Evolutionary conservation across 805 yeast genomes (phyloP).

Genomic region (Metschnikowia noctiluminum): DNA sequence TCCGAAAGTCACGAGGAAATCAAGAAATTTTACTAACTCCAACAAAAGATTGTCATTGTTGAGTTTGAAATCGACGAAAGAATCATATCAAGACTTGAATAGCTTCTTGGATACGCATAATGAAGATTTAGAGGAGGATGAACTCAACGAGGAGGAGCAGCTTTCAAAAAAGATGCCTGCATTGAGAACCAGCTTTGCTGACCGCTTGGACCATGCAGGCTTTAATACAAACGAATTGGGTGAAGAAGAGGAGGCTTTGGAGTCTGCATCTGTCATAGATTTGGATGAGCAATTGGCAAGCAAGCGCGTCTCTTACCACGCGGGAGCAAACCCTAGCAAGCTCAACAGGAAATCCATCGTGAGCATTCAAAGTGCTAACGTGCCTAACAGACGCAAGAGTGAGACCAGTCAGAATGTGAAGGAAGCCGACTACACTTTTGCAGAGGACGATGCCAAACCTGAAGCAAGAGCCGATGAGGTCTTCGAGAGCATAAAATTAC

Average conservation of each 20-base stretch:
- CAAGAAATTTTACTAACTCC: conserved; percentile 57
- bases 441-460: conserved; percentile 12
- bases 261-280: conserved; percentile 39
- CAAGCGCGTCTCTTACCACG: conserved; percentile 39
- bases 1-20: conserved; percentile 69
- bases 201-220: conserved; percentile 38
- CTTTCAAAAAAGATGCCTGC: conserved; percentile 14
- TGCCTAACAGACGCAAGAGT: background rate
- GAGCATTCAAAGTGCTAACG: conserved; percentile 18
- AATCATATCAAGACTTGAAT: conserved; percentile 59
- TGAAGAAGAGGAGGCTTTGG: conserved; percentile 32
- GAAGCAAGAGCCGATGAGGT: conserved; percentile 18
- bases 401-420: conserved; percentile 14
- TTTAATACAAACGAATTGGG: conserved; percentile 20
- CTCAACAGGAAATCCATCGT: conserved; percentile 20
- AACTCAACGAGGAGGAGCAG: conserved; percentile 22
- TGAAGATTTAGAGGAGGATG: conserved; percentile 20
- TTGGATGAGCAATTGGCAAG: conserved; percentile 38
- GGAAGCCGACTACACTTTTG: conserved; percentile 18
- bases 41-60: conserved; percentile 70
- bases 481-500: conserved; percentile 48
- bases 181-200: conserved; percentile 43
- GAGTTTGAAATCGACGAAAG: conserved; percentile 66
- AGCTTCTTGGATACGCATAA: conserved; percentile 29
- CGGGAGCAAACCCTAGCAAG: conserved; percentile 27